Percentiles rank a stretch among this genome's conserved stretches.
phyloP scores from a whole-genome alignment of 2,329 filamentous ascomycete genomes.

The Tothia fuscella region DNA sequence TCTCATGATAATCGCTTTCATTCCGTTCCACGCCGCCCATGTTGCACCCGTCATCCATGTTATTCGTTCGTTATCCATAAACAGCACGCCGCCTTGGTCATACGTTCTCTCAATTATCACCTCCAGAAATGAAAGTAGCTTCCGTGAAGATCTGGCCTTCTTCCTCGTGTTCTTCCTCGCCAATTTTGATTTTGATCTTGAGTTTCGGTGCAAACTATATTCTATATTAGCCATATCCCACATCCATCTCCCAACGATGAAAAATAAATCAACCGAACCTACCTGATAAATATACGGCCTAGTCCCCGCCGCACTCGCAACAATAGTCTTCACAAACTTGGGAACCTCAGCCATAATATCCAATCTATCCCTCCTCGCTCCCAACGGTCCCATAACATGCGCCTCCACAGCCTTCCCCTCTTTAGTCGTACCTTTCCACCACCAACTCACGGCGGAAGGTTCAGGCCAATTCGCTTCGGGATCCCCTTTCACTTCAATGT shows the following conservation, averaged over 20 bases:
- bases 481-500: conserved; percentile 61
- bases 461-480: conserved; percentile 78
- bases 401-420: conserved; percentile 65
- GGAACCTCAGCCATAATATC: conserved; percentile 97
- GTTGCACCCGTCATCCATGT: too few species aligned
- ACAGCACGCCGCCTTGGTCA: too few species aligned
- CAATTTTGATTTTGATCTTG: conserved; percentile 72
- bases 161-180: conserved; percentile 66
- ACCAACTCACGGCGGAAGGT: conserved; percentile 61
- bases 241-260: neutral
- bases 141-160: conserved; percentile 73
- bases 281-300: conserved; percentile 98
- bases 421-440: conserved; percentile 66
- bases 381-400: conserved; percentile 56
- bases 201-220: conserved; percentile 60
- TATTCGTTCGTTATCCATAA: too few species aligned
- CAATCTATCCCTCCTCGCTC: conserved; percentile 62
- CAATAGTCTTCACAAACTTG: conserved; percentile 88
- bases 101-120: neutral
- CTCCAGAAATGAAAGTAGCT: conserved; percentile 90
- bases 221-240: conserved; percentile 17
- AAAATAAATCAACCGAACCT: conserved; percentile 21
- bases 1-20: too few species aligned
- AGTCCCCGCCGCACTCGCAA: conserved; percentile 76
- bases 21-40: too few species aligned